Evolutionary conservation across 2,329 filamentous ascomycete species (phyloP), one percentile per base, ranked within the genome.

Genomic region (Beauveria sp.): DNA sequence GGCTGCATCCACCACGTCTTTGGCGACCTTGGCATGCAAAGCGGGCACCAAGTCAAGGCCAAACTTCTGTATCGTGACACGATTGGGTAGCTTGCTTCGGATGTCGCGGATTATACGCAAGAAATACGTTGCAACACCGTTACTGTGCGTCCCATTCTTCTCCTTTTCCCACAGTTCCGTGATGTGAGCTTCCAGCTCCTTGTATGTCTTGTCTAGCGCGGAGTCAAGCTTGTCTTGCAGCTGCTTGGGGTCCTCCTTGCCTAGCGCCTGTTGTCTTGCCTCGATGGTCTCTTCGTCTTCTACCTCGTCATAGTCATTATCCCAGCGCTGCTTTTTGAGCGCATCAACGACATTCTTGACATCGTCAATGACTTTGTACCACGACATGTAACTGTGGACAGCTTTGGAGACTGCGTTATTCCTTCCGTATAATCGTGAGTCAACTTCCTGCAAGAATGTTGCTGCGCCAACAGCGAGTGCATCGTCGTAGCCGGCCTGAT

Each of bases 61-160:
- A 64, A 92, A 89, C 8, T 71, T 68, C 63, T 79, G 75, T 40
- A 85, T 69, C 3, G 72, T 70, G 3, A 77, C 71, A 18, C 81
- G 74, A 9, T 80, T 73, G 0, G 89, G 87, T 7, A 91, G 77
- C 6, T 86, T 82, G 41, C 81, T 79, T 12, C 90, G 84, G 20
- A 96, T 81, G 65, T 93, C 89, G 34, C 92, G 82, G 20, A 94
- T 75, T 1, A 92, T 75, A 5, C 91, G 87, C 1, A 96, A 72
- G 20, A 96, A 73, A 66, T 92, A 92, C 74, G 81, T 81, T 64
- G 82, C 80, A 64, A 84, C 77, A 48, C 74, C 72, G 3, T 80
- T 80, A 51, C 80, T 79, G n/a, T 81, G 74, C 3, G 78, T 70
- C 3, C 75, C 75, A 0, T 79, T 75, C 28, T 75, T 69, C 28